Conservation (phyloP, 345 rosid species). For the Syzygium aromaticum region DNA sequence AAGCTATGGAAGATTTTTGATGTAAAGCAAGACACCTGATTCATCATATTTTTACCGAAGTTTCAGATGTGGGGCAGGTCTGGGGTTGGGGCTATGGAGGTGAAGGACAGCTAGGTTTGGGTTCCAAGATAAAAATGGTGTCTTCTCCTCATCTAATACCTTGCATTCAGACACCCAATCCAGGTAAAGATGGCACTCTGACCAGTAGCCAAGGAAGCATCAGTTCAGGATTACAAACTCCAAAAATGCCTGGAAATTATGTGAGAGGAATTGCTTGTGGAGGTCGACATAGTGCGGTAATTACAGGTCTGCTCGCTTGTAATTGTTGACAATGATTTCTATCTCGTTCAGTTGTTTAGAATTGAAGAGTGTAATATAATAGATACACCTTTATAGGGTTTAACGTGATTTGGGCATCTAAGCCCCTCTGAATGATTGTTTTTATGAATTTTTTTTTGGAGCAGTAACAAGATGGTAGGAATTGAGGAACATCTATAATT, state of each 20-base stretch:
- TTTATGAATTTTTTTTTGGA: neutral
- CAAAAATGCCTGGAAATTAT: constrained; percentile 39
- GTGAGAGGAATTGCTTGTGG: constrained; percentile 76
- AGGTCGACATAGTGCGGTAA: constrained; percentile 73
- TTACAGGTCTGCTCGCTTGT: constrained; percentile 47
- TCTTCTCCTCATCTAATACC: constrained; percentile 78
- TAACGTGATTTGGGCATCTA: neutral
- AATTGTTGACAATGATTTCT: neutral
- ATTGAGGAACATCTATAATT: neutral
- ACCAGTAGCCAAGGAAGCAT: constrained; percentile 30
- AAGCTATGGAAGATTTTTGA: constrained; percentile 55
- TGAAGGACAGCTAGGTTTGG: constrained; percentile 90
- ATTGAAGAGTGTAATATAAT: neutral
- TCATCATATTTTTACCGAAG: constrained; percentile 56
- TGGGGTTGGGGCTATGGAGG: constrained; percentile 99
- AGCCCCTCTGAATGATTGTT: neutral
- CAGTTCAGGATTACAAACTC: constrained; percentile 18
- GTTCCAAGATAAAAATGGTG: constrained; percentile 68
- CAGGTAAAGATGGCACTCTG: constrained; percentile 36
- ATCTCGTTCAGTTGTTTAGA: neutral
- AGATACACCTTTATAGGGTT: neutral
- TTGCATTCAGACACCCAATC: constrained; percentile 39
- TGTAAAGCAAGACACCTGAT: constrained; percentile 47
- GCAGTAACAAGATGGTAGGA: neutral
- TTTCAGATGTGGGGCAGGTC: constrained; percentile 94